Base-by-base conservation (phyloP, 768 basidiomycete genomes). In the Tylopilus rubrobrunneus region DNA sequence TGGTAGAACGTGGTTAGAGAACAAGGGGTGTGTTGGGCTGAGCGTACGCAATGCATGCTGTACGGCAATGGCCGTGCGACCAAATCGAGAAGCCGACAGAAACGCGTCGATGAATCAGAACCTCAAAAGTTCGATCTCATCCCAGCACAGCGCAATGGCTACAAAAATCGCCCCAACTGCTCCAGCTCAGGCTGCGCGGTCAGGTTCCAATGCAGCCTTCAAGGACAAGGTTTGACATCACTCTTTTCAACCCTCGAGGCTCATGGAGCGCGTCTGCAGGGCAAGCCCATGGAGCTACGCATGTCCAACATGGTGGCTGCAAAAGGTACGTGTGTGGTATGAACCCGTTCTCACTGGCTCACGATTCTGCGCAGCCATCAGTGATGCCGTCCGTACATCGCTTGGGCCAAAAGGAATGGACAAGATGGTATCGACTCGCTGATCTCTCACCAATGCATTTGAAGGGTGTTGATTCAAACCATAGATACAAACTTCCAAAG, bases 371-470 rank as follows among this genome's bases (percentile, higher is more conserved):
- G 19, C 60, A 97, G 95, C 96, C 28, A 97, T 99, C 66, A 93
- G 93, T 63, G 95, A 97, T 78, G 96, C 93, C 49, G 95, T 99
- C 41, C 80, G 96, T 63, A 98, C 96, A 43, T 98, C 95, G 41
- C 74, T 99, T 62, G 96, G 96, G 14, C 96, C 96, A 45, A 85
- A 89, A 71, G 96, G 96, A 57, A 99, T 99, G 96, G 96, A 98
- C 76, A 98, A 98, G 79, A 98, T 98, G 96, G 96, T 90, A 64
- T 54, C 76, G 58, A 52, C 56, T 39, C 48, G 9, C 28, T 37
- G 50, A 62, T 64, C 62, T 61, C 39, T 53, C 37, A 37, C 28
- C n/a, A 37, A 40, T 31, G 14, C 40, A 39, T 23, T 47, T 37
- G 23, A 41, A 51, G 27, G 45, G 42, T 52, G 49, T 48, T 65